Percentiles rank a stretch among this genome's conserved stretches.
These are phyloP conservation scores for Phialemoniopsis sp. DNA, from an alignment of 2,329 filamentous ascomycete genomes.

Conservation along the genomic window DNA sequence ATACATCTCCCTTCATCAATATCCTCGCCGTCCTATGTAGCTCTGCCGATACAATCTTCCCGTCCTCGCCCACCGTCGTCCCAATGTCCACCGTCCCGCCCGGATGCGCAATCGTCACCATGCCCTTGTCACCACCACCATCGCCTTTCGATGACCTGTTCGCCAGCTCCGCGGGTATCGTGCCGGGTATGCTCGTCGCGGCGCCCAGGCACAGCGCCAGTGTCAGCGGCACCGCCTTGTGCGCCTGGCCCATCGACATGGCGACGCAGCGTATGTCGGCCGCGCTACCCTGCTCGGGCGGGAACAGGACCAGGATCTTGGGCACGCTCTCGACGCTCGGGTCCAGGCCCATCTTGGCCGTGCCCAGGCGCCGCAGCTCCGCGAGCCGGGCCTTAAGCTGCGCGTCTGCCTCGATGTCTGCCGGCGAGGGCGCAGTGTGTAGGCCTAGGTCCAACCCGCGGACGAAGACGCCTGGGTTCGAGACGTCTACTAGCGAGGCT, in stretches of 20 bases:
- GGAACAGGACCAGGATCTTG: conserved; percentile 40
- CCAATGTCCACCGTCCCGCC: conserved; percentile 42
- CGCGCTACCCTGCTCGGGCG: conserved; percentile 12
- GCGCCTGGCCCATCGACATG: conserved; percentile 39
- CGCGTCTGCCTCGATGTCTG: conserved; percentile 22
- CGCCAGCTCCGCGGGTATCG: conserved; percentile 29
- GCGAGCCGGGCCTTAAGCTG: conserved; percentile 26
- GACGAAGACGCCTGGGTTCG: conserved; percentile 37
- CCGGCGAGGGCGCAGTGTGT: conserved; percentile 8
- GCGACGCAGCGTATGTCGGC: conserved; percentile 40
- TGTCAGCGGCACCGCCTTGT: conserved; percentile 36
- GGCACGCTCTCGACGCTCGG: conserved; percentile 30
- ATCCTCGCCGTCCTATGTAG: conserved; percentile 42
- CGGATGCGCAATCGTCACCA: conserved; percentile 40
- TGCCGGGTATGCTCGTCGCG: conserved; percentile 32
- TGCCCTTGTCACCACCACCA: conserved; percentile 10
- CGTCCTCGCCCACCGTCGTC: conserved; percentile 28
- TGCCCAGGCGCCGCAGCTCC: conserved; percentile 28
- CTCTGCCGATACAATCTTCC: conserved; percentile 36
- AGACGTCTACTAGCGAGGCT: conserved; percentile 33
- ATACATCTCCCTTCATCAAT: conserved; percentile 45
- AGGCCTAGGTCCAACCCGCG: conserved; percentile 22
- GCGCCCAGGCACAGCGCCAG: conserved; percentile 33
- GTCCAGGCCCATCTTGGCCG: conserved; percentile 33
- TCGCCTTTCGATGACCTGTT: neutral